Base-by-base conservation (phyloP, 768 basidiomycete genomes). In the Coprinopsis marcescibilis region DNA sequence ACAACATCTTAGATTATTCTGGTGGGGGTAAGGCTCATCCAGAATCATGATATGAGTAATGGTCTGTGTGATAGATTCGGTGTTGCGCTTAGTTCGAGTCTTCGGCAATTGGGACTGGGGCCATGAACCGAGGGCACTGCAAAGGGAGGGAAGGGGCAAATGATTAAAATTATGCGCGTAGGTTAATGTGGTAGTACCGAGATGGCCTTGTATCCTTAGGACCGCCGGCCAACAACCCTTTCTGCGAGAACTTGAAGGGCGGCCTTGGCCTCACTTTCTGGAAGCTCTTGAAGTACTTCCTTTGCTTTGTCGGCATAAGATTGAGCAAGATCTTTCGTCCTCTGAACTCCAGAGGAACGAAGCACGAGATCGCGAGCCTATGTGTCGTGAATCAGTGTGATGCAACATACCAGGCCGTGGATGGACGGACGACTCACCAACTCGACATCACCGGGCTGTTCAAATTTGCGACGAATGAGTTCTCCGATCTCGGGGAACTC, bases 401-500 rank as follows among this genome's bases (percentile, higher is more conserved):
- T 38, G 38, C 24, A 46, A 25, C 47, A 44, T 26, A 33, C 40
- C 24, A 36, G 52, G 21, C 38, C 7, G n/a, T 6, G 12, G 34
- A n/a, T n/a, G n/a, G n/a, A n/a, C n/a, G 45, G 15, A 43, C 15
- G 4, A 49, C 25, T 40, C 11, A 90, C 93, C 62, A 73, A 64
- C 53, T 94, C 89, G 17, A 98, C 91, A 59, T 98, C 95, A 4
- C 93, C 94, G 26, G 77, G 71, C 20, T 76, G 65, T 34, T 81
- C 72, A 63, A 96, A 97, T 62, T 85, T 85, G 39, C 95, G 78
- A 27, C 77, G 74, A 46, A 97, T 94, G 38, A 97, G 69, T 2
- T 81, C 80, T 2, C 89, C 92, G 69, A 99, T 76, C 61, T 91
- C 85, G 0, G 91, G 83, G 62, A 90, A 78, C 59, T 94, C 85